phyloP scores from a whole-genome alignment of 2,329 filamentous ascomycete species.

The Beauveria rudraprayagi region DNA sequence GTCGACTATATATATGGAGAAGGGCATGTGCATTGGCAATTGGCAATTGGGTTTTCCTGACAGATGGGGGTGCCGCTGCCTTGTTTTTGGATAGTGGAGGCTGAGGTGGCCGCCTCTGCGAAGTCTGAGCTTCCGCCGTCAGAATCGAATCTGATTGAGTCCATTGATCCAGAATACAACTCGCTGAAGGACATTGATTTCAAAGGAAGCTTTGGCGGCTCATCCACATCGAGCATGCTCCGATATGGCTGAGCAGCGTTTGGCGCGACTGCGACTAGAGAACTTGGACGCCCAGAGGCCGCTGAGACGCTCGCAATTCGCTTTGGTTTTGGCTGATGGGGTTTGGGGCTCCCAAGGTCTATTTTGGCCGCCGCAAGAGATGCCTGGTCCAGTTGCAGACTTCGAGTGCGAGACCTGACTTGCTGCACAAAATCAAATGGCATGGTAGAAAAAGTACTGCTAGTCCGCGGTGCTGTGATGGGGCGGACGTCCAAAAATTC shows the following conservation, averaged over 20 bases:
- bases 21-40: constrained; percentile 4
- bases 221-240: constrained; percentile 48
- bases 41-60: constrained; percentile 25
- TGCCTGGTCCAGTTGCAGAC: constrained; percentile 38
- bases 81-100: neutral
- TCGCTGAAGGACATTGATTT: constrained; percentile 40
- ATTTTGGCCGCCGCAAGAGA: constrained; percentile 13
- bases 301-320: constrained; percentile 27
- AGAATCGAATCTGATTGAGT: constrained; percentile 13
- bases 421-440: constrained; percentile 35
- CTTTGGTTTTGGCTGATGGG: constrained; percentile 16
- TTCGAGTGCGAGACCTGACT: constrained; percentile 37
- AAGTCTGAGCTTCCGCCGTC: constrained; percentile 15
- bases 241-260: constrained; percentile 29
- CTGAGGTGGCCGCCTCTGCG: neutral
- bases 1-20: neutral
- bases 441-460: constrained; percentile 26
- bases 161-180: constrained; percentile 28
- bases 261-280: constrained; percentile 12
- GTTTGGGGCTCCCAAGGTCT: constrained; percentile 13
- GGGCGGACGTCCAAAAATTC: constrained; percentile 23
- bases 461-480: constrained; percentile 12
- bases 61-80: constrained; percentile 18
- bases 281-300: constrained; percentile 13
- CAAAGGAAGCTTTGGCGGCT: constrained; percentile 36